These are phyloP conservation scores for Dendrobium officinale DNA, from an alignment of 106 monocot genomes.

Conservation along the genomic window DNA sequence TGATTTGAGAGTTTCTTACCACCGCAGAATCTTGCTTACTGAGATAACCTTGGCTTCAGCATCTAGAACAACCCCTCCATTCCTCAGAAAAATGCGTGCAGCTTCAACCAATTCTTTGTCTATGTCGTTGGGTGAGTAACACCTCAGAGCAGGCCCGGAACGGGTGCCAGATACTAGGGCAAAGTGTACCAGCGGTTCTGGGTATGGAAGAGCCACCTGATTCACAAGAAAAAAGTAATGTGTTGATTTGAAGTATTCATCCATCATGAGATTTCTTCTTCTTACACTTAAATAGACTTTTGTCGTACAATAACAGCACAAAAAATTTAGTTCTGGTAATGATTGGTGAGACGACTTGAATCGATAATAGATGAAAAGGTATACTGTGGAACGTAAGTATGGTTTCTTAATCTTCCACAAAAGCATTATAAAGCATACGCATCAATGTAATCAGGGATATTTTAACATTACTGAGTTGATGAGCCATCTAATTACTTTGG, in stretches of 20 bases:
- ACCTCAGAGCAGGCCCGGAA: slow-evolving; percentile 83
- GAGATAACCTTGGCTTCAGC: slow-evolving; percentile 52
- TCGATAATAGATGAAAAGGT: too few species aligned
- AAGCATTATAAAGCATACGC: too few species aligned
- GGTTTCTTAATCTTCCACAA: too few species aligned
- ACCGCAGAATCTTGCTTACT: slow-evolving; percentile 60
- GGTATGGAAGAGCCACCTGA: slow-evolving; percentile 71
- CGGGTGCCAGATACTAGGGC: slow-evolving; percentile 67
- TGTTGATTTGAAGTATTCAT: not conserved
- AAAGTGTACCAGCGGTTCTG: slow-evolving; percentile 83
- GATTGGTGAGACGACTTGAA: too few species aligned
- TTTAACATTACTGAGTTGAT: too few species aligned
- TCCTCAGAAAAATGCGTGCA: slow-evolving; percentile 66
- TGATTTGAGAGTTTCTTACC: slow-evolving; percentile 30
- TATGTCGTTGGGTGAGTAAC: slow-evolving; percentile 80
- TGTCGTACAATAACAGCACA: too few species aligned
- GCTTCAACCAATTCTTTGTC: slow-evolving; percentile 85
- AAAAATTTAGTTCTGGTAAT: too few species aligned
- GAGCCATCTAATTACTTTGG: too few species aligned
- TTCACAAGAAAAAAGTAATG: not conserved
- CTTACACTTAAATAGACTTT: too few species aligned
- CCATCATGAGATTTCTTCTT: too few species aligned
- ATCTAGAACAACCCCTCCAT: slow-evolving; percentile 63
- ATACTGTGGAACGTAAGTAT: too few species aligned
- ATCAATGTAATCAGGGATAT: too few species aligned